Base-by-base conservation (phyloP, 192 early-diverging fungal genomes). In the Nowakowskiella sp. region DNA sequence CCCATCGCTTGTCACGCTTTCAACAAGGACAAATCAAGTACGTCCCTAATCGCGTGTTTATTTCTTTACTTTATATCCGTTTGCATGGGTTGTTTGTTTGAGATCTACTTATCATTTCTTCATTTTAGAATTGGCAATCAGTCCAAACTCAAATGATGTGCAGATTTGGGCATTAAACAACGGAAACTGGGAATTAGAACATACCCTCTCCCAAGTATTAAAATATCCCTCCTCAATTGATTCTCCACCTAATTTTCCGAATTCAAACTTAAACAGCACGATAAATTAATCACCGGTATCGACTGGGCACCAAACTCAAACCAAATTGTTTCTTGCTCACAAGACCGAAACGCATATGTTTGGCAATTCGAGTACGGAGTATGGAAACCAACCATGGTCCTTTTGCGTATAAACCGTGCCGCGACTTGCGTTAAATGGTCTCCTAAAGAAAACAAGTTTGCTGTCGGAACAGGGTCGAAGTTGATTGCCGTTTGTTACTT, bases 271-370 rank as follows among this genome's bases (percentile, higher is more conserved):
- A 19, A 10, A n/a, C 46, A 85, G 85, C 95, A 98, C 67, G 92
- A 95, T 77, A 84, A 93, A 67, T 82, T 90, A 25, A 90, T 98
- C 28, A 98, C 93, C 3, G 77, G 83, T 42, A 81, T 98, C 59
- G 95, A 98, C 65, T 92, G 90, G 89, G 92, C 95, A 19, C 90
- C 90, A 53, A 79, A 83, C 47, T 86, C 93, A 36, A 96, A 97
- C 77, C 77, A 86, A 25, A 88, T 98, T 31, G 95, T 98, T 8
- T 89, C 92, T 29, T 94, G 93, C 72, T 94, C 92, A 33, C 95
- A 98, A 74, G 95, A 98, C 72, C 82, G 92, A 53, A 98, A 98
- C 61, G 93, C 93, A 21, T 98, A 98, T 64, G 95, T 98, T 31
- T 98, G 95, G 95, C 86, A 77, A 25, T 67, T 83, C 22, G 90